Percentiles rank a stretch among this genome's conserved stretches.
Conservation (phyloP, 1,139 yeast species). For the Geotrichum phurueaensis region DNA sequence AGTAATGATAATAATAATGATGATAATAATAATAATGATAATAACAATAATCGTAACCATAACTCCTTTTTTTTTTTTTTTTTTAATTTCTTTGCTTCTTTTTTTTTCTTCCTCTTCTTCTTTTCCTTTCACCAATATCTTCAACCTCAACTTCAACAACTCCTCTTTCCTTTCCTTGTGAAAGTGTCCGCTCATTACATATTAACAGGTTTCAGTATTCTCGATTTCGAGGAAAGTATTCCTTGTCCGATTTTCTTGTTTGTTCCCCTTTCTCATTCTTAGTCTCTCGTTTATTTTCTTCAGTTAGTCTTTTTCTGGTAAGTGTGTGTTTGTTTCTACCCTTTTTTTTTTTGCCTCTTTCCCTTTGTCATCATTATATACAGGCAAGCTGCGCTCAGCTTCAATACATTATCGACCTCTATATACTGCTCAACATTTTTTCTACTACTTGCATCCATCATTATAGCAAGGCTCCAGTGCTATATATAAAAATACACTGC, state of each 20-base stretch:
- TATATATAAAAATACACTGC: background rate
- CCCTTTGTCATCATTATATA: background rate
- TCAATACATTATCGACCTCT: background rate
- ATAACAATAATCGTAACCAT: background rate
- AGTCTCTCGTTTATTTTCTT: background rate
- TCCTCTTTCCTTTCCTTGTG: background rate
- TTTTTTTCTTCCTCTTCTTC: background rate
- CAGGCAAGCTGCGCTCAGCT: background rate
- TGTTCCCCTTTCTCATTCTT: background rate
- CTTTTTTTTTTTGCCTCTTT: background rate
- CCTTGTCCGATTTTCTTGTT: slow-evolving; percentile 1
- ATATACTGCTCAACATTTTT: background rate
- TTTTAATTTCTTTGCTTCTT: background rate
- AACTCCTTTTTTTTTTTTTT: background rate
- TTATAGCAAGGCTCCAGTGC: background rate
- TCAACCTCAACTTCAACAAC: background rate
- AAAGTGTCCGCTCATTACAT: background rate
- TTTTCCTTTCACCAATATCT: background rate
- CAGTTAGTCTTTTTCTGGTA: background rate
- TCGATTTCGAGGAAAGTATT: background rate
- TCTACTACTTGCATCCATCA: background rate
- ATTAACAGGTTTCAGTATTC: background rate
- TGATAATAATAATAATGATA: no score
- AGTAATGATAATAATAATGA: no score
- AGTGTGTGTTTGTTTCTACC: background rate